Evolutionary conservation across 106 monocot species (phyloP), one percentile per base, ranked within the genome.

Genomic region (Dendrobium officinale): DNA sequence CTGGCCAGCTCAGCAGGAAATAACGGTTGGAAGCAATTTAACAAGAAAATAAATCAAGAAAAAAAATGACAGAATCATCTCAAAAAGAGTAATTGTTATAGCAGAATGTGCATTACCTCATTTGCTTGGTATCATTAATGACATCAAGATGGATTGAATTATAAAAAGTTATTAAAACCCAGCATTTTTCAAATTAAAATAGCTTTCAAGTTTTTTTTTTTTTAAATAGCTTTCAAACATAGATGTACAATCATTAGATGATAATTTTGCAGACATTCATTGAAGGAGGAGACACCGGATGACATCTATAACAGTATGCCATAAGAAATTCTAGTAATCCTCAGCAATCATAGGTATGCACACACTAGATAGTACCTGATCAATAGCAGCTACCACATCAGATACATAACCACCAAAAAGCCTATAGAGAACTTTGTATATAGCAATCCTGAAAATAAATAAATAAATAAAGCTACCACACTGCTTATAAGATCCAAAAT

Each of bases 321-420:
- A 73, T 1, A 73, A 33, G 19, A 73, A 73, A 42, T 15, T 70
- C 33, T 6, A 42, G 4, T 42, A 19, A 42, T 42, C 42, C 18
- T 42, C 73, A 42, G 4, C 18, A 11, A 47, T n/a, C 11, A 47
- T 75, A 75, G n/a, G 7, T 61, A 58, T 61, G 61, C 4, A 61
- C 19, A 61, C 61, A 10, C 61, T 22, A 61, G 61, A n/a, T 76
- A 76, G 15, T 80, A 94, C 97, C 93, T 98, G 98, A 55, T 98
- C 98, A 81, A 98, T 95, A 67, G 98, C 98, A 78, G 98, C 94
- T 29, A 98, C 98, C 3, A 98, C 98, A 85, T 98, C 98, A 75
- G 98, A 90, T 17, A 98, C 92, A 78, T 92, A 98, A 72, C 98
- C 98, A 42, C 98, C 98, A 87, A 98, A 98, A 68, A 98, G 94